Conservation (phyloP, 768 basidiomycete genomes). For the Rhizopogon salebrosus region DNA sequence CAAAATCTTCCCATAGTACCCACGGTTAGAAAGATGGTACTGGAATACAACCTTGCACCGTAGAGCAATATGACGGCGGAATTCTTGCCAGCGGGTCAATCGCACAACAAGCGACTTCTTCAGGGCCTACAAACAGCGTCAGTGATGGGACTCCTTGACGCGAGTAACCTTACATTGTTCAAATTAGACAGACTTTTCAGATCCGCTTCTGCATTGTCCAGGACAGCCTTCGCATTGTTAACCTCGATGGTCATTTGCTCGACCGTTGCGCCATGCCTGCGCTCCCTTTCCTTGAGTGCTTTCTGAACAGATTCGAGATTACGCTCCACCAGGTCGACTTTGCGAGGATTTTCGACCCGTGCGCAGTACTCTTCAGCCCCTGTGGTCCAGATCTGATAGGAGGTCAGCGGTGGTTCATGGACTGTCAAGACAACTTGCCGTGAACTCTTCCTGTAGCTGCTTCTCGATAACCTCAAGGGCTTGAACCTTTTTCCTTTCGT, state of each 20-base stretch:
- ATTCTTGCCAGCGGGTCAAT: slow-evolving; percentile 75
- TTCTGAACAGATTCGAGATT: slow-evolving; percentile 57
- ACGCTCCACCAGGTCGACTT: slow-evolving; percentile 49
- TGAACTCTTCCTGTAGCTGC: slow-evolving; percentile 57
- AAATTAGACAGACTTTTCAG: slow-evolving; percentile 58
- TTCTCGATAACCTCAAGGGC: slow-evolving; percentile 41
- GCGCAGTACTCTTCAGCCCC: slow-evolving; percentile 62
- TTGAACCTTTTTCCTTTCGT: slow-evolving; percentile 42
- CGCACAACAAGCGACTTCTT: slow-evolving; percentile 62
- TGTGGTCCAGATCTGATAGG: slow-evolving; percentile 54
- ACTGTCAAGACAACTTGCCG: slow-evolving; percentile 32
- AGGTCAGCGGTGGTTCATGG: not conserved
- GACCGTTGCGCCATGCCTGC: slow-evolving; percentile 71
- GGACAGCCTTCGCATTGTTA: slow-evolving; percentile 53
- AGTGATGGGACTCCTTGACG: not conserved
- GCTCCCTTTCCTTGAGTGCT: slow-evolving; percentile 64
- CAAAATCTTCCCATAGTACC: slow-evolving; percentile 83
- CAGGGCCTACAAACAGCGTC: slow-evolving; percentile 47
- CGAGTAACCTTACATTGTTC: slow-evolving; percentile 48
- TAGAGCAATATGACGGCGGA: slow-evolving; percentile 84
- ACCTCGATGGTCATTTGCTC: slow-evolving; percentile 75
- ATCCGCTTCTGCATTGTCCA: slow-evolving; percentile 57
- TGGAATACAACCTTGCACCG: slow-evolving; percentile 82
- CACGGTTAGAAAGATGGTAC: slow-evolving; percentile 77
- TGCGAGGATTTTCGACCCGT: slow-evolving; percentile 53